Base-by-base conservation (phyloP, 495 filamentous ascomycete genomes). In the Xylaria acuta region DNA sequence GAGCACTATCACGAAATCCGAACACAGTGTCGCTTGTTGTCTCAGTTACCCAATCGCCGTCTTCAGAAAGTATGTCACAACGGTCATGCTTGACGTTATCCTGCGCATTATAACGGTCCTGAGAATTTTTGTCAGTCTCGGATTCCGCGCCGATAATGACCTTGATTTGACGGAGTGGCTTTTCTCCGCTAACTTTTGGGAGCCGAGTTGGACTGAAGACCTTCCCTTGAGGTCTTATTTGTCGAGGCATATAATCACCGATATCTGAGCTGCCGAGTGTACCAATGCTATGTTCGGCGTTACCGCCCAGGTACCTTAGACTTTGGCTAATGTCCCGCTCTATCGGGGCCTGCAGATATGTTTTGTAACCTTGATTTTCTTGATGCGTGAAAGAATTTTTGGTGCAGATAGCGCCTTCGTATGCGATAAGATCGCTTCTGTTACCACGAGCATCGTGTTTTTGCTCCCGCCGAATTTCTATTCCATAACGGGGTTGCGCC, bases 41-140 rank as follows among this genome's bases (percentile, higher is more conserved):
- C 36, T 75, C 76, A 0, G 78, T 80, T 3, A 75, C 71, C 78
- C 78, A 80, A 16, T 76, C 75, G 20, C 41, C 53, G 14, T 74
- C 73, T 7, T 72, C 71, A 14, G 72, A 71, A 30, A 40, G 69
- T 3, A 64, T 51, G 12, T 63, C 58, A 41, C 1, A 43, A 32
- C 32, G 32, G 5, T 54, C 43, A 51, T 27, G 11, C 20, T 38
- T 36, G 8, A 36, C 11, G 0, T 65, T 5, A 45, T 9, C 25
- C 3, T 16, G n/a, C n/a, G 25, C 18, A 14, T 34, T n/a, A 25
- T 22, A 1, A n/a, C 5, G 20, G 3, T 58, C 49, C 5, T 49
- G 12, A 2, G 6, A 22, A 27, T 65, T 1, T 16, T 56, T 30
- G 18, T 12, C 11, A 67, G 12, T 25, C 18, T 49, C 30, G 18